Conservation (phyloP, 1,284 basidiomycete species). For the Neonothopanus nambi region DNA sequence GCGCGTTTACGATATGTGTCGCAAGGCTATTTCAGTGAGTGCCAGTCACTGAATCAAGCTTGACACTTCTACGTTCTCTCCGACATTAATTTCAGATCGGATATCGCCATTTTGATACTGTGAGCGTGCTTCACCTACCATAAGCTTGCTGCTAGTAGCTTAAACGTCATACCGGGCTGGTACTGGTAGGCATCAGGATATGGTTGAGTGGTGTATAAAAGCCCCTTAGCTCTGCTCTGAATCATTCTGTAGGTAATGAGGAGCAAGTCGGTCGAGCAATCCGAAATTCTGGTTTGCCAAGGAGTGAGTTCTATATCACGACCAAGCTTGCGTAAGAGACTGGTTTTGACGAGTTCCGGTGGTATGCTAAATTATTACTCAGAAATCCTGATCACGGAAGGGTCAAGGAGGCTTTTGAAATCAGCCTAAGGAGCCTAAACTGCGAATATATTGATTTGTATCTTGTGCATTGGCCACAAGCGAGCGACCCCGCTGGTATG, state of each 20-base stretch:
- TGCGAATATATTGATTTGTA: slow-evolving; percentile 71
- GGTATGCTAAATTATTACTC: background rate
- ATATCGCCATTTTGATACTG: slow-evolving; percentile 44
- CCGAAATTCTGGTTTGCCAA: slow-evolving; percentile 42
- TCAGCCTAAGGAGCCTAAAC: slow-evolving; percentile 55
- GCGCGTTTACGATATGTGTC: slow-evolving; percentile 37
- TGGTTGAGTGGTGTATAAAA: too few species aligned
- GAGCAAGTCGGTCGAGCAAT: slow-evolving; percentile 51
- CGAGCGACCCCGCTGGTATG: slow-evolving; percentile 17
- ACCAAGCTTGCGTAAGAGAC: slow-evolving; percentile 40
- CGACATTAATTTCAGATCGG: slow-evolving; percentile 27
- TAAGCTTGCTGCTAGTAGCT: too few species aligned
- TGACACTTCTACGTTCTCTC: background rate
- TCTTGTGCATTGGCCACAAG: slow-evolving; percentile 64
- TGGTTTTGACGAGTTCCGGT: too few species aligned
- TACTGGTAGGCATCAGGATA: slow-evolving; percentile 30
- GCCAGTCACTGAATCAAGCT: background rate
- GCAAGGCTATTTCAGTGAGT: slow-evolving; percentile 38
- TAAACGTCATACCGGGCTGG: background rate
- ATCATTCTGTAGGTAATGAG: slow-evolving; percentile 40
- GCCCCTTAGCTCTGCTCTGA: too few species aligned
- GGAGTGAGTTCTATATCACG: slow-evolving; percentile 53
- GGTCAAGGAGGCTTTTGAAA: slow-evolving; percentile 52
- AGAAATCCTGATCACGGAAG: slow-evolving; percentile 37
- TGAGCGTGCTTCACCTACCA: slow-evolving; percentile 18